Base-by-base conservation (phyloP, 352 stramenopile genomes). In the Pythium rhizo-oryzae region DNA sequence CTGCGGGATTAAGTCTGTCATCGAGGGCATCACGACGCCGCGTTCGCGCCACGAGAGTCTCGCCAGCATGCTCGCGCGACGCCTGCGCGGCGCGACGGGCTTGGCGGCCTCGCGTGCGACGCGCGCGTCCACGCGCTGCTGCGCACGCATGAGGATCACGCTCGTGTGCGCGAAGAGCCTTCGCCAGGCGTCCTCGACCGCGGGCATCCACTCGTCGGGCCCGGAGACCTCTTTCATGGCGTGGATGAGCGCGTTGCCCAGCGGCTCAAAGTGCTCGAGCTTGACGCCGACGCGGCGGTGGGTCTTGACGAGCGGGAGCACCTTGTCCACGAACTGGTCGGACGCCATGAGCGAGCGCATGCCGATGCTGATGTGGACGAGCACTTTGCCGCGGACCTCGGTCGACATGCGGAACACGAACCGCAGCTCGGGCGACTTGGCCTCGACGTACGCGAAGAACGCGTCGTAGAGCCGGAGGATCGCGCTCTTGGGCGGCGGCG, bases 321-420 rank as follows among this genome's bases (percentile, higher is more conserved):
- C 65, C 15, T 79, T 80, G 15, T 84, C 77, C 1, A 67, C 23
- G 15, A 84, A 71, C 39, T 70, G 74, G 24, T 79, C 72, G 0
- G 69, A 69, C 8, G 67, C 62, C 13, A 88, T 55, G 70, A 88
- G 71, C 0, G 69, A 79, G n/a, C 78, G 76, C 71, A 86, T 85
- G 25, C 78, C 80, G n/a, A 69, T 67, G 46, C 75, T 84, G 55
- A 86, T 86, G 47, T 89, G 78, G 2, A 86, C 68, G 0, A 89
- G 76, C 18, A 85, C 80, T 16, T 71, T 71, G 25, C 79, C 73
- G 19, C 76, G 71, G 5, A 85, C 57, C 30, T 86, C 76, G 67
- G 84, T 81, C 4, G 80, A 89, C 18, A 77, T 84, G 0, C 78
- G 71, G 56, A 85, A 89, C 18, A 89, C 67, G 19, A 79, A 72